Conservation (phyloP, 306 rosid genomes). For the Inga oerstediana region DNA sequence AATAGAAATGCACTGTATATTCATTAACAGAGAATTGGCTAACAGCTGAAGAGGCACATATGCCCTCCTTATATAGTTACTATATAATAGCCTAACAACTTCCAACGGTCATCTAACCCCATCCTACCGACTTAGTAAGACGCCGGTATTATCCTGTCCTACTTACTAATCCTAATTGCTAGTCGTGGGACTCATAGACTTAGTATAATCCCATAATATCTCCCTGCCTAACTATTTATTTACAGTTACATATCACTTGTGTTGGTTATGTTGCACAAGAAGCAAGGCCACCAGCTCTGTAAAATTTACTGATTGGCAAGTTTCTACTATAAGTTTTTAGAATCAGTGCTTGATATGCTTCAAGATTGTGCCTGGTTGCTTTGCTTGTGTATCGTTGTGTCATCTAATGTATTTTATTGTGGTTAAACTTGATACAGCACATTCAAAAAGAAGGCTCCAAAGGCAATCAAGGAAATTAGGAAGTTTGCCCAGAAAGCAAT, state of each 20-base stretch:
- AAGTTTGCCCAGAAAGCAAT: conserved; percentile 53
- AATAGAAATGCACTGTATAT: too few species aligned
- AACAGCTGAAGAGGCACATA: too few species aligned
- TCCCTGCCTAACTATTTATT: too few species aligned
- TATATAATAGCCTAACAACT: too few species aligned
- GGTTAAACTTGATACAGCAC: conserved; percentile 31
- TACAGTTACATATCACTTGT: background rate
- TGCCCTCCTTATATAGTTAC: too few species aligned
- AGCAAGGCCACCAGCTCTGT: background rate
- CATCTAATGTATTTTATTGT: background rate
- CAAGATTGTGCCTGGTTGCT: background rate
- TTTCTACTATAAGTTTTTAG: background rate
- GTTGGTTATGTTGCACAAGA: background rate
- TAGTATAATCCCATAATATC: too few species aligned
- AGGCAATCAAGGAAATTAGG: conserved; percentile 51
- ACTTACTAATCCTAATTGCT: too few species aligned
- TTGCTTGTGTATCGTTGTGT: background rate
- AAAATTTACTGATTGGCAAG: background rate
- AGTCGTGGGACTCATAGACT: too few species aligned
- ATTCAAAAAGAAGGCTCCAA: conserved; percentile 56
- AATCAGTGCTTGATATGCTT: background rate
- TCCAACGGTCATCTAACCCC: too few species aligned
- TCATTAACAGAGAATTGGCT: too few species aligned
- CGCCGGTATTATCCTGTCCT: too few species aligned
- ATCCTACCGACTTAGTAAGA: too few species aligned